phyloP scores from a whole-genome alignment of 176 grass and related monocot species.

The Guadua angustifolia region DNA sequence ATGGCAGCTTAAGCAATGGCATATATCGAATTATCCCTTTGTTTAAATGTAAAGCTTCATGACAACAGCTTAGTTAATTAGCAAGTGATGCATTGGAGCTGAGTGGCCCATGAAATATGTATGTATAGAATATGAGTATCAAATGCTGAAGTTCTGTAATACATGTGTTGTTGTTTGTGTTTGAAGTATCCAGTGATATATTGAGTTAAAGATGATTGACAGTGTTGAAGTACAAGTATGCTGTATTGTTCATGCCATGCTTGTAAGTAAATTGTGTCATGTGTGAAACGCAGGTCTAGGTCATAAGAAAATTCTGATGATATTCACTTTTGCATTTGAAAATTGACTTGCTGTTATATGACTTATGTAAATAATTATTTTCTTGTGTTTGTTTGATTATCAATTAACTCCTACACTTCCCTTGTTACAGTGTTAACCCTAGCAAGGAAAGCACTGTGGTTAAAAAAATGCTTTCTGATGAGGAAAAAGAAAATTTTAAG shows the following conservation, averaged over 20 bases:
- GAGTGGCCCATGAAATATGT: too few relatives aligned
- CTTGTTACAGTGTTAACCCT: slow-evolving; percentile 67
- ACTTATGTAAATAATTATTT: slow-evolving; percentile 26
- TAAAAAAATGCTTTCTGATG: slow-evolving; percentile 68
- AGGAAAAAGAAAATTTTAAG: slow-evolving; percentile 72
- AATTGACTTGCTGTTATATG: background rate
- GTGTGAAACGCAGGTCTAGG: background rate
- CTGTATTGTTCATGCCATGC: background rate
- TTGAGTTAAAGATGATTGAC: too few relatives aligned
- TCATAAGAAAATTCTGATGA: background rate
- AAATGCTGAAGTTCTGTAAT: too few relatives aligned
- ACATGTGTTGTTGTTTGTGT: too few relatives aligned
- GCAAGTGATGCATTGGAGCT: too few relatives aligned
- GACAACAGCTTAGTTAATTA: too few relatives aligned
- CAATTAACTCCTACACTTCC: background rate
- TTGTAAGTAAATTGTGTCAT: background rate
- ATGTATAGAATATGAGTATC: too few relatives aligned
- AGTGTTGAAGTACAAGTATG: too few relatives aligned
- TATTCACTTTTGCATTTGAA: background rate
- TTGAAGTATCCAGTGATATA: too few relatives aligned
- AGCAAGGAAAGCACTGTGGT: slow-evolving; percentile 64
- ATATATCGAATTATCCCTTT: too few relatives aligned
- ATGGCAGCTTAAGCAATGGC: too few relatives aligned
- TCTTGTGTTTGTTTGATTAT: background rate
- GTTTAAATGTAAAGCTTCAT: too few relatives aligned